These are phyloP conservation scores for Straminergon stramineum DNA, from an alignment of 225 moss, liverwort and hornwort species.

Conservation along the genomic window DNA sequence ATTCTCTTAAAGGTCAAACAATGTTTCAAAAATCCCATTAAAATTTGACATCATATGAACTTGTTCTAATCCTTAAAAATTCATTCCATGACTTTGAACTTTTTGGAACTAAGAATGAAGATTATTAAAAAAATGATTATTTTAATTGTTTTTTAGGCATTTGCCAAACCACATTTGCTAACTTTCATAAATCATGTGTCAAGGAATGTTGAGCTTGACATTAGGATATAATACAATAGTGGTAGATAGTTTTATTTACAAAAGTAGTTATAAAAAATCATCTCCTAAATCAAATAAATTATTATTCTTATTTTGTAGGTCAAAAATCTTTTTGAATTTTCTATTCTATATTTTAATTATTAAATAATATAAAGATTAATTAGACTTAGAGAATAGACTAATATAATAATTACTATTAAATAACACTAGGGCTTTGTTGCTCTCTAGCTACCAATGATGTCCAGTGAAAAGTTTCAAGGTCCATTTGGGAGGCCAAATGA, in stretches of 20 bases:
- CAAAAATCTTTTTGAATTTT: not conserved
- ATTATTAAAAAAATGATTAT: no score
- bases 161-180: not conserved
- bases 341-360: no score
- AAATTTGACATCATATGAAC: not conserved
- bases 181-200: fast-evolving
- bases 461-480: fast-evolving
- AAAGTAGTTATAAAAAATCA: not conserved
- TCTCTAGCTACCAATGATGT: fast-evolving
- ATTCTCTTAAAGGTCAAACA: fast-evolving
- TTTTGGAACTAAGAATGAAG: no score
- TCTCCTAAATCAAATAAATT: no score
- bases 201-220: fast-evolving
- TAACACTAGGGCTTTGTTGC: no score
- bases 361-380: not conserved
- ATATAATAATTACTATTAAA: not conserved
- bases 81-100: not conserved
- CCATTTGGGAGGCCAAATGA: no score
- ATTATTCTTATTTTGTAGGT: no score
- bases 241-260: not conserved
- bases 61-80: fast-evolving
- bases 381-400: no score
- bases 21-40: not conserved
- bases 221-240: not conserved
- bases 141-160: not conserved